Evolutionary conservation across 495 filamentous ascomycete genomes (phyloP).

Genomic region (Viridothelium virens): DNA sequence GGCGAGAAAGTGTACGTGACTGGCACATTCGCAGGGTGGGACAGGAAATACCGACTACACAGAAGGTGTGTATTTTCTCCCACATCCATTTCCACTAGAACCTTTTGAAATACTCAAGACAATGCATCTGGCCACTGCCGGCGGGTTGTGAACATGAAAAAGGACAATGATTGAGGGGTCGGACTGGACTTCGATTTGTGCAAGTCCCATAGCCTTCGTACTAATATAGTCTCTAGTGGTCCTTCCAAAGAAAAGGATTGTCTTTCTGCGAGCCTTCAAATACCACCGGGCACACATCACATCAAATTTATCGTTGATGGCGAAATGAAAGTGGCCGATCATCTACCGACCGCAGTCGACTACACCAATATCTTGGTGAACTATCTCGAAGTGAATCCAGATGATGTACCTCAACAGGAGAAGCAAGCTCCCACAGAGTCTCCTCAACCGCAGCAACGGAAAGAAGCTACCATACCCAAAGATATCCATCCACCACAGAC

Average conservation of each 20-base stretch:
- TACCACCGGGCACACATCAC: slow-evolving; percentile 91
- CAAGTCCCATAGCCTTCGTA: background rate
- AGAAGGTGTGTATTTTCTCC: slow-evolving; percentile 58
- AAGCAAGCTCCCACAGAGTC: slow-evolving; percentile 12
- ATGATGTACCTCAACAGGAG: slow-evolving; percentile 30
- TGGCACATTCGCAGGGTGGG: slow-evolving; percentile 93
- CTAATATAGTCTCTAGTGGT: slow-evolving; percentile 23
- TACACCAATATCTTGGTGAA: slow-evolving; percentile 95
- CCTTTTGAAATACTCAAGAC: background rate
- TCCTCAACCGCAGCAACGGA: slow-evolving; percentile 9
- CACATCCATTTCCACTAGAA: background rate
- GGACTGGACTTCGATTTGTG: background rate
- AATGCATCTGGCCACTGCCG: background rate
- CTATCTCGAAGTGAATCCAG: slow-evolving; percentile 86
- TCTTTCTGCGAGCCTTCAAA: slow-evolving; percentile 63
- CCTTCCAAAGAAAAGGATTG: slow-evolving; percentile 39
- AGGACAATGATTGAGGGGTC: background rate
- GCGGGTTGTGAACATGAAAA: background rate
- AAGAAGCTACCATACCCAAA: background rate
- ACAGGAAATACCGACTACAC: slow-evolving; percentile 77
- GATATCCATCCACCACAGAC: background rate
- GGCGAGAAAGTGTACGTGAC: slow-evolving; percentile 91
- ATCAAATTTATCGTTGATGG: slow-evolving; percentile 92
- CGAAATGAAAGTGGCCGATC: slow-evolving; percentile 78
- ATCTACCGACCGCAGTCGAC: slow-evolving; percentile 89